Percentiles rank a stretch among this genome's conserved stretches.
Conservation (phyloP, 1,284 basidiomycete genomes). For the Melanopsichium pennsylvanicum region DNA sequence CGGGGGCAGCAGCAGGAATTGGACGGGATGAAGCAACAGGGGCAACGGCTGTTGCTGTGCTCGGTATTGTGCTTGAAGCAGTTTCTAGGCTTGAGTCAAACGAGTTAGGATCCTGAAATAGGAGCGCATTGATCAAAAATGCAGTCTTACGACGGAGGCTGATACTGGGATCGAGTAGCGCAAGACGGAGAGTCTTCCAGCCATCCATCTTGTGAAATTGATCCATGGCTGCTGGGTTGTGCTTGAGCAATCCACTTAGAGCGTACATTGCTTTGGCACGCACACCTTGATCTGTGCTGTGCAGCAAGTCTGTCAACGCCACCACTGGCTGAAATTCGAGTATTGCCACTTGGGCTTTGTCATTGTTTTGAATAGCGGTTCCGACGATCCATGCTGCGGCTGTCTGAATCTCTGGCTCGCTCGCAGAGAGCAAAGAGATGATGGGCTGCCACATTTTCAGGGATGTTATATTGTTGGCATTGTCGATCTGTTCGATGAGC, state of each 20-base stretch:
- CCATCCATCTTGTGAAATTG: slow-evolving; percentile 73
- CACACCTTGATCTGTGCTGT: slow-evolving; percentile 69
- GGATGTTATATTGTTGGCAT: slow-evolving; percentile 88
- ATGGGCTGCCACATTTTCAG: slow-evolving; percentile 87
- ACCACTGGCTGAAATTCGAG: slow-evolving; percentile 74
- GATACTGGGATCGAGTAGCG: slow-evolving; percentile 79
- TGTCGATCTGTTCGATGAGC: slow-evolving; percentile 93
- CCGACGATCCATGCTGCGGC: slow-evolving; percentile 90
- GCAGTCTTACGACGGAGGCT: slow-evolving; percentile 81
- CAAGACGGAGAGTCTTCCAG: slow-evolving; percentile 74
- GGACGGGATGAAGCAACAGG: slow-evolving; percentile 5
- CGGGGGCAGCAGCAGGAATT: slow-evolving; percentile 2
- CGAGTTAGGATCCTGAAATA: slow-evolving; percentile 70
- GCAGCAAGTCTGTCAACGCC: slow-evolving; percentile 68
- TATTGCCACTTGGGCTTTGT: slow-evolving; percentile 79
- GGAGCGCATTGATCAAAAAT: slow-evolving; percentile 82
- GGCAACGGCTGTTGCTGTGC: slow-evolving; percentile 48
- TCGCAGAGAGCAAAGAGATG: slow-evolving; percentile 74
- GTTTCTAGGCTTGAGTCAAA: slow-evolving; percentile 67
- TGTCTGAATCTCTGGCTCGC: slow-evolving; percentile 73
- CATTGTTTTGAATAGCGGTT: slow-evolving; percentile 94
- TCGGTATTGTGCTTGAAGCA: slow-evolving; percentile 66
- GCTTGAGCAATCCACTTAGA: slow-evolving; percentile 83
- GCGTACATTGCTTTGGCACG: slow-evolving; percentile 83
- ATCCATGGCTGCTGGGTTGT: slow-evolving; percentile 76